phyloP scores from a whole-genome alignment of 2,329 filamentous ascomycete genomes.

The Diaporthe citriasiana region DNA sequence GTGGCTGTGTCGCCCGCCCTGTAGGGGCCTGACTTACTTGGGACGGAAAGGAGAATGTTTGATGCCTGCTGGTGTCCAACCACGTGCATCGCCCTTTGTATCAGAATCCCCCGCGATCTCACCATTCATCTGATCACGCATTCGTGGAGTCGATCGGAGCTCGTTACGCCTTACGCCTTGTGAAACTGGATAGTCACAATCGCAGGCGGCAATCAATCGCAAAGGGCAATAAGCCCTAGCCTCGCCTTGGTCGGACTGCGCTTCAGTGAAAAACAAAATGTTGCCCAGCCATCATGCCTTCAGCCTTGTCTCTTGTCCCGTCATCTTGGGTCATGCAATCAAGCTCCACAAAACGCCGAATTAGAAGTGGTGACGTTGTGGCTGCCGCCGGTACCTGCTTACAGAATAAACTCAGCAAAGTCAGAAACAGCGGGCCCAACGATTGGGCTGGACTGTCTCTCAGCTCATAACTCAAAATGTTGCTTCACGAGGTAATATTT shows the following conservation, averaged over 20 bases:
- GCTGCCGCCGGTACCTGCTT: background rate
- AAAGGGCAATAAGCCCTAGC: slow-evolving; percentile 8
- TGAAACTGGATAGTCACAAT: slow-evolving; percentile 30
- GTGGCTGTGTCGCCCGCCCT: slow-evolving; percentile 4
- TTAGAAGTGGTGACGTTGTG: background rate
- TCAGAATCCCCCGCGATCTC: slow-evolving; percentile 8
- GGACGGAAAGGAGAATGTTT: slow-evolving; percentile 11
- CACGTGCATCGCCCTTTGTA: slow-evolving; percentile 20
- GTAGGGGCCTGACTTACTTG: background rate
- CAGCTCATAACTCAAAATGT: slow-evolving; percentile 18
- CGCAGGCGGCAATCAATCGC: slow-evolving; percentile 20
- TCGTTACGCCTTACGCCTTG: slow-evolving; percentile 25
- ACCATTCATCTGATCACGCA: slow-evolving; percentile 7
- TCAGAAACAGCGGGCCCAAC: slow-evolving; percentile 4
- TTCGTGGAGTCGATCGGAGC: slow-evolving; percentile 22
- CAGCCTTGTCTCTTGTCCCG: slow-evolving; percentile 22
- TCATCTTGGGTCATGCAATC: slow-evolving; percentile 12
- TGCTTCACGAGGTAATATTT: slow-evolving; percentile 16
- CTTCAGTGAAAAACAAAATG: slow-evolving; percentile 6
- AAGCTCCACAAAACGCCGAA: background rate
- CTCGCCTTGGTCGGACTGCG: background rate
- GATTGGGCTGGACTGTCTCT: slow-evolving; percentile 7
- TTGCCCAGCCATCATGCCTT: background rate
- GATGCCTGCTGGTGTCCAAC: slow-evolving; percentile 19
- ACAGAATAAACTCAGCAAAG: background rate